phyloP scores from a whole-genome alignment of 768 basidiomycete species.

The Podaxis sp. region DNA sequence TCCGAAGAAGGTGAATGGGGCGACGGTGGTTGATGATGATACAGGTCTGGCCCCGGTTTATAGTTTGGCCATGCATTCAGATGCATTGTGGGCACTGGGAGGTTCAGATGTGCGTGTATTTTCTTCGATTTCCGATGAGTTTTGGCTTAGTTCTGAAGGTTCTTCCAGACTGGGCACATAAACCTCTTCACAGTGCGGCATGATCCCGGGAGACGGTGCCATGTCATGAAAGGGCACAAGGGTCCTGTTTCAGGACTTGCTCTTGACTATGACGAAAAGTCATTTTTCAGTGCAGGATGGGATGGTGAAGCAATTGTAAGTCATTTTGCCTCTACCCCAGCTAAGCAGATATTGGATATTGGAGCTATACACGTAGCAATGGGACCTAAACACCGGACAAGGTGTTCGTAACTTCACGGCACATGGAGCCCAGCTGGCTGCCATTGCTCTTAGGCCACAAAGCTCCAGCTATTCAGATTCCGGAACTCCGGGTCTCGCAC shows the following conservation, averaged over 20 bases:
- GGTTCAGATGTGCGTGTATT: slow-evolving; percentile 70
- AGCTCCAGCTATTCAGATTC: slow-evolving; percentile 7
- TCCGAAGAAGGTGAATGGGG: slow-evolving; percentile 21
- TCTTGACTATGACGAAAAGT: slow-evolving; percentile 77
- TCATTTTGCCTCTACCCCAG: slow-evolving; percentile 12
- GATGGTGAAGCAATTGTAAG: slow-evolving; percentile 84
- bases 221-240: slow-evolving; percentile 71
- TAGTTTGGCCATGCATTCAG: slow-evolving; percentile 86
- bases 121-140: slow-evolving; percentile 8
- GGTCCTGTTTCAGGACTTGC: slow-evolving; percentile 84
- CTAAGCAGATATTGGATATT: slow-evolving; percentile 13
- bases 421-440: slow-evolving; percentile 82
- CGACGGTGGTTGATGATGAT: slow-evolving; percentile 41
- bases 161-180: slow-evolving; percentile 74
- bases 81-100: slow-evolving; percentile 88
- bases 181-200: slow-evolving; percentile 93
- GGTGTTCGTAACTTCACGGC: slow-evolving; percentile 69
- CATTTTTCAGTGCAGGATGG: slow-evolving; percentile 91
- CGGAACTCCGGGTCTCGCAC: slow-evolving; percentile 13
- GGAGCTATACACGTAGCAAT: slow-evolving; percentile 61
- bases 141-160: slow-evolving; percentile 11
- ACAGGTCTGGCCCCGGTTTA: slow-evolving; percentile 69
- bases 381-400: slow-evolving; percentile 94
- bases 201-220: slow-evolving; percentile 75
- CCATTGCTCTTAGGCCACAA: slow-evolving; percentile 69